Conservation (phyloP, 1,284 basidiomycete species). For the Fomitiporia mediterranea region DNA sequence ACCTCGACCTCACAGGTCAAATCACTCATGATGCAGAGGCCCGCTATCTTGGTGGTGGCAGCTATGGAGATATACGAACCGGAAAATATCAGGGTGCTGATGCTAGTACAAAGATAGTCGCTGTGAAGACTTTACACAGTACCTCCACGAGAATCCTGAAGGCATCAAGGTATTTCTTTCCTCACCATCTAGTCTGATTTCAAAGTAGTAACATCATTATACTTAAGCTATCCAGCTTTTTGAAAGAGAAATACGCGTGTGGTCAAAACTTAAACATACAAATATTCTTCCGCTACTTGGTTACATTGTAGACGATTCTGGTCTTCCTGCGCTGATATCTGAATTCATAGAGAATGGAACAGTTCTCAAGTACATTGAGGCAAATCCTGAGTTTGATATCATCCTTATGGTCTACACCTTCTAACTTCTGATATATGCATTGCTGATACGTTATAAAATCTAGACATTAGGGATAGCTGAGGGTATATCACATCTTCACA, state of each 20-base stretch:
- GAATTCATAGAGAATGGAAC: slow-evolving; percentile 16
- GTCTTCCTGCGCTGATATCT: not conserved
- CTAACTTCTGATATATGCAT: not conserved
- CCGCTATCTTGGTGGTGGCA: not conserved
- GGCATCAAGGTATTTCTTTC: no score
- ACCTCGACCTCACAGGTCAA: no score
- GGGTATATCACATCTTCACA: slow-evolving; percentile 7
- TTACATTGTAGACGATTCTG: not conserved
- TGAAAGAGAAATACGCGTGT: slow-evolving; percentile 14
- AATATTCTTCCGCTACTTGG: slow-evolving; percentile 17
- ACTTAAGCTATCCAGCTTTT: no score
- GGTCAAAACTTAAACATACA: slow-evolving; percentile 10
- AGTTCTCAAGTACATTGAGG: not conserved
- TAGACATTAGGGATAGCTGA: slow-evolving; percentile 5
- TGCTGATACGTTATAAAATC: not conserved
- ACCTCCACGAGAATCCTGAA: no score
- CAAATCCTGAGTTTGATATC: not conserved
- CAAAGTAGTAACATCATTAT: no score
- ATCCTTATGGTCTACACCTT: not conserved
- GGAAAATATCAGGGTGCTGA: not conserved
- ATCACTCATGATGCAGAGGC: no score
- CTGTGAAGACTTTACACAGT: no score
- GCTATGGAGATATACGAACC: not conserved
- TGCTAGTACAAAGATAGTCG: not conserved
- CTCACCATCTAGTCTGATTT: no score